A percentile compares a stretch with the other conserved stretches of the same genome.
phyloP scores from a whole-genome alignment of 2,329 filamentous ascomycete species.

The Colletotrichum lentis region DNA sequence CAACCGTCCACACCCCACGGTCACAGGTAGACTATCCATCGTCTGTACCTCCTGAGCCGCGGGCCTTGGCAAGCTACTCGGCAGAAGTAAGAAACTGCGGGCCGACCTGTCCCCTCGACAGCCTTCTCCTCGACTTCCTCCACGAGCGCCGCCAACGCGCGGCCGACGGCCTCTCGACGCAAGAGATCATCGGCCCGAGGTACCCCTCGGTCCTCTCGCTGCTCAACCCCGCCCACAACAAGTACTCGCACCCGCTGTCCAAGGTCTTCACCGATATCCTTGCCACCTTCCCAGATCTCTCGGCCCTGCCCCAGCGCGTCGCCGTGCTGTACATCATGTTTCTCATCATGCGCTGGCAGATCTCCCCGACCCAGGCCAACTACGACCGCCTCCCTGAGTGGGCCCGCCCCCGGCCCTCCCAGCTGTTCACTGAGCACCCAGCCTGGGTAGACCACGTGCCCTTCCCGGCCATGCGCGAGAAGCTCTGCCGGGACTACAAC shows the following conservation, averaged over 20 bases:
- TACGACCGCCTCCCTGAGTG: slow-evolving; percentile 80
- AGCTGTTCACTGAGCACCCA: slow-evolving; percentile 74
- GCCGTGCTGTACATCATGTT: slow-evolving; percentile 89
- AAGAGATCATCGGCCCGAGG: slow-evolving; percentile 75
- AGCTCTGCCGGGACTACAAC: slow-evolving; percentile 62
- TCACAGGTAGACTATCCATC: slow-evolving; percentile 22
- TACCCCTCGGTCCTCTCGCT: slow-evolving; percentile 84
- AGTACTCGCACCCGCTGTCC: slow-evolving; percentile 77
- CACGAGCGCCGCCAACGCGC: slow-evolving; percentile 72
- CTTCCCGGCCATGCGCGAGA: slow-evolving; percentile 79
- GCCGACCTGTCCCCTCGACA: slow-evolving; percentile 80
- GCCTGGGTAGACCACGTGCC: slow-evolving; percentile 85
- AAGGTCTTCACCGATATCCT: slow-evolving; percentile 88
- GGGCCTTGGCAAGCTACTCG: slow-evolving; percentile 8
- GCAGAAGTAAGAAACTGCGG: slow-evolving; percentile 65
- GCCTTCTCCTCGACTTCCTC: slow-evolving; percentile 81
- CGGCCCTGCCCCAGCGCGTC: slow-evolving; percentile 80
- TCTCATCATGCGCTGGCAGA: slow-evolving; percentile 84
- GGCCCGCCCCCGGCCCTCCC: slow-evolving; percentile 70
- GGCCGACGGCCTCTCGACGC: slow-evolving; percentile 68
- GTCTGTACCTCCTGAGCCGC: slow-evolving; percentile 7
- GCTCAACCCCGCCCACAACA: slow-evolving; percentile 72
- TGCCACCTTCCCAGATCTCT: slow-evolving; percentile 81
- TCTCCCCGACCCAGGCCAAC: slow-evolving; percentile 80
- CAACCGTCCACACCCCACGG: slow-evolving; percentile 23